Conservation (phyloP, 176 grass and related monocot genomes). For the Carex pumila region DNA sequence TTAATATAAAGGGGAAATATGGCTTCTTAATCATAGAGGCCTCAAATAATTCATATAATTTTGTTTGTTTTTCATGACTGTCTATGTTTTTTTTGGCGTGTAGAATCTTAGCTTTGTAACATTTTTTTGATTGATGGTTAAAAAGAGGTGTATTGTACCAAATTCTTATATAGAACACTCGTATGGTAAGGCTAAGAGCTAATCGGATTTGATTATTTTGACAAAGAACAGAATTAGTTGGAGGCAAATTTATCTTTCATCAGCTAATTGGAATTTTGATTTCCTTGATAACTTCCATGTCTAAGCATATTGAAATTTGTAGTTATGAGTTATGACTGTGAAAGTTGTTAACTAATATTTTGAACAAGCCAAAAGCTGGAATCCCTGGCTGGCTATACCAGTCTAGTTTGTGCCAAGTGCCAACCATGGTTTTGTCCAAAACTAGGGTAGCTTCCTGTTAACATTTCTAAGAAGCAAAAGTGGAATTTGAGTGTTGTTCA, state of each 20-base stretch:
- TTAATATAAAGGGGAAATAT: not conserved
- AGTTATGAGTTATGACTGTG: not conserved
- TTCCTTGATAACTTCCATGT: not conserved
- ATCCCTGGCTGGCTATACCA: not conserved
- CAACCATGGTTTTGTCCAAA: not conserved
- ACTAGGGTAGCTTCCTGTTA: not conserved
- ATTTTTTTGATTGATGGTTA: not conserved
- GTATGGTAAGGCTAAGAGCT: not conserved
- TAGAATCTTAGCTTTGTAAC: not conserved
- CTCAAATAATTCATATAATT: not conserved
- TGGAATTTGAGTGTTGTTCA: not conserved
- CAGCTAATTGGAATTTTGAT: not conserved
- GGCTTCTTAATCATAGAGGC: not conserved
- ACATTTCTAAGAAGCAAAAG: not conserved
- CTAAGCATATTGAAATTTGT: not conserved
- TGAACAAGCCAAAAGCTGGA: not conserved
- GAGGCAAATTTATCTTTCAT: not conserved
- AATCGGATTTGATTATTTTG: not conserved
- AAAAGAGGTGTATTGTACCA: not conserved
- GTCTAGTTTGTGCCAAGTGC: not conserved
- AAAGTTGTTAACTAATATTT: not conserved
- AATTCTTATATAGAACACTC: not conserved
- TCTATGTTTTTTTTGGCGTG: not conserved
- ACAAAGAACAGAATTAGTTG: not conserved
- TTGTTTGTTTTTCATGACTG: not conserved